Evolutionary conservation across 2,329 filamentous ascomycete genomes (phyloP), one percentile per base, ranked within the genome.

Genomic region (Zasmidium angulare): DNA sequence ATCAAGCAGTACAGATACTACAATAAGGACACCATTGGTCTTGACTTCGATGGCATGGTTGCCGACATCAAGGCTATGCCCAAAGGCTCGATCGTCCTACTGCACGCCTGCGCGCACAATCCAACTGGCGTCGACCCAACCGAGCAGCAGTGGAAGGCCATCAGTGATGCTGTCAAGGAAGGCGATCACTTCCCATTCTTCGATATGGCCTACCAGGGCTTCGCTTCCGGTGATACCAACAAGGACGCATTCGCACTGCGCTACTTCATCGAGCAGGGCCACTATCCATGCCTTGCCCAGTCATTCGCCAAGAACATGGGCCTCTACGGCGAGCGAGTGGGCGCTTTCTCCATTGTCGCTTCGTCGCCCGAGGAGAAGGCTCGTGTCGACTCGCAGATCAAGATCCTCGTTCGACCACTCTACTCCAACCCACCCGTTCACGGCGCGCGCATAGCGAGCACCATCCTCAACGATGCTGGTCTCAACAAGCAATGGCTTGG

Each of bases 281-380:
- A 96, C 82, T 86, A 91, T 74, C 86, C 95, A 74, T 88, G 86
- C 74, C 86, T 98, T 64, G 88, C 90, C 72, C 93, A 97, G 82
- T 95, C 90, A 55, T 98, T 98, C 78, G 93, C 93, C 76, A 98
- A 98, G 89, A 99, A 98, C 86, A 98, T 99, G 93, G 95, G 95
- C 81, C 90, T 99, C 63, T 98, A 99, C 43, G 95, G 95, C 75
- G 95, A 99, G 84, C 93, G 95, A 81, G 91, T 96, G 62, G 95
- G 95, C 74, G 93, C 93, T 66, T 98, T 99, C 85, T 96, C 92
- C 70, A 84, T 98, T 68, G 89, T 97, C 71, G 90, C 89, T 75
- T 88, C 87, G 68, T 88, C 90, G 46, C 84, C 87, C 65, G 93
- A 93, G 68, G 93, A 98, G 85, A 93, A 92, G 86, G 93, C 93